Base-by-base conservation (phyloP, 331 rosid genomes). In the Rosa hybrid region DNA sequence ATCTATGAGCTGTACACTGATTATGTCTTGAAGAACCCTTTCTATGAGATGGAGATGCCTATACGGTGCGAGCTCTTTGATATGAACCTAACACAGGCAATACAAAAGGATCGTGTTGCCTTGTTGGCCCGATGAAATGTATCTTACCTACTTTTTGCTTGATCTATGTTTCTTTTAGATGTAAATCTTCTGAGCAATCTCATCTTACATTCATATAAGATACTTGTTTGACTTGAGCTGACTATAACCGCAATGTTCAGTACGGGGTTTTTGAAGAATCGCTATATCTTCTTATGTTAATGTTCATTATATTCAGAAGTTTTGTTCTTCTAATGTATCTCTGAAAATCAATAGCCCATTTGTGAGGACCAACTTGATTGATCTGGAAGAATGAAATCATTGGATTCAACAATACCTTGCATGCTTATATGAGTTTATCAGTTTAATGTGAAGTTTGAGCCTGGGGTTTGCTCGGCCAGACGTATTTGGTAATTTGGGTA, bases 11-110 rank as follows among this genome's bases (percentile, higher is more conserved):
- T 95, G 81, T 91, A 95, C 87, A 88, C 98, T 4, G 98, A 95
- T 84, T 95, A 84, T 77, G 98, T 92, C 70, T 71, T 95, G 91
- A 95, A 95, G 94, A 95, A 93, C 62, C 99, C 98, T 18, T 93
- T 95, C 86, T 95, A 95, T 83, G 98, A 95, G 87, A 90, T 95
- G 95, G 99, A 95, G 92, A 95, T 95, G 99, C 99, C 99, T 12
- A 90, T 91, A 59, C 87, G 98, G 13, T 95, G 98, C 64, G 99
- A 95, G 86, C 98, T 93, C 78, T 95, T 91, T 23, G 99, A 95
- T 49, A 91, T 89, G 77, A 90, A 88, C 89, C 81, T 92, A 20
- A 78, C 90, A 1, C 94, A 86, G 80, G 94, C 96, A 23, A 83
- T 94, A 53, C 98, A 94, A 34, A 94, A 92, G 89, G 98, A 94